Conservation (phyloP, 2,329 filamentous ascomycete genomes). For the Drechslera avenae region DNA sequence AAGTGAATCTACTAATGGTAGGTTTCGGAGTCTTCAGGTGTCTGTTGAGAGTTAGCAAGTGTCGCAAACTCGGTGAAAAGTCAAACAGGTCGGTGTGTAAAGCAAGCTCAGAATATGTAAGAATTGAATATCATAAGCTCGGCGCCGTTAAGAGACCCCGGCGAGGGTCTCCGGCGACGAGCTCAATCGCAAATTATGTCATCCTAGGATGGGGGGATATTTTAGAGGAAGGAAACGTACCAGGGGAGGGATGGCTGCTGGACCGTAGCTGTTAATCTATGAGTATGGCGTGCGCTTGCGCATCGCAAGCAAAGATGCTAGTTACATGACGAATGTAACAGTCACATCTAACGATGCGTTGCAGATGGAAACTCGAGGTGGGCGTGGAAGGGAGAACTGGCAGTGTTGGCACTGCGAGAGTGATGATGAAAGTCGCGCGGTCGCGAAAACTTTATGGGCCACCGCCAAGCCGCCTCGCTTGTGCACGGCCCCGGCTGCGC, state of each 20-base stretch:
- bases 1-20: neutral
- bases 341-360: neutral
- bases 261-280: conserved; percentile 6
- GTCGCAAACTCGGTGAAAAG: neutral
- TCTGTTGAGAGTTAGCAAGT: conserved; percentile 10
- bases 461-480: conserved; percentile 18
- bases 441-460: conserved; percentile 22
- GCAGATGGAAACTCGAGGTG: neutral
- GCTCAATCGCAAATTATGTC: conserved; percentile 99
- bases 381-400: neutral
- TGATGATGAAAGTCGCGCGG: conserved; percentile 14
- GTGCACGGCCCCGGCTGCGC: conserved; percentile 13
- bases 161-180: conserved; percentile 83
- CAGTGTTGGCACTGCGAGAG: conserved; percentile 2
- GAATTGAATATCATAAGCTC: conserved; percentile 86
- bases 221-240: conserved; percentile 27
- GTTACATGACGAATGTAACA: neutral
- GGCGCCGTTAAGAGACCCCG: conserved; percentile 81
- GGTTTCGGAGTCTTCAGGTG: neutral
- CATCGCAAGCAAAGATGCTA: neutral
- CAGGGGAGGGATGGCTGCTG: conserved; percentile 13
- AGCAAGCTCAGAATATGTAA: conserved; percentile 94
- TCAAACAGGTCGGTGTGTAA: conserved; percentile 1
- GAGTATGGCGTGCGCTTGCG: neutral
- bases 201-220: conserved; percentile 63